Evolutionary conservation across 2,329 filamentous ascomycete species (phyloP).

Genomic region (Clarireedia paspali): DNA sequence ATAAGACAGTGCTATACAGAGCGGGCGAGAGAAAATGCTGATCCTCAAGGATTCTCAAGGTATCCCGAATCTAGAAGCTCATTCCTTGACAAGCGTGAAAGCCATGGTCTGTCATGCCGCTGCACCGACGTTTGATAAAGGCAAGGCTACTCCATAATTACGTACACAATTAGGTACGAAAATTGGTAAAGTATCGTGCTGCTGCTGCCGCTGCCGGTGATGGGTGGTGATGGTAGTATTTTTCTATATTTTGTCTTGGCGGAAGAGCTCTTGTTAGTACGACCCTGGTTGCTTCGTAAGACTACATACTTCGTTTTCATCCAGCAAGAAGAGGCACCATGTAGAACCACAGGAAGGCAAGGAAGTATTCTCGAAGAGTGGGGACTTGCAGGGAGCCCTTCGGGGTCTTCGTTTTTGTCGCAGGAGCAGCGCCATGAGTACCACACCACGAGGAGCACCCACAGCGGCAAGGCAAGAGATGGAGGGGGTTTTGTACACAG

Average conservation of each 20-base stretch:
- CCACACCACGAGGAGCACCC: neutral
- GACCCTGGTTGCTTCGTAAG: too few species aligned
- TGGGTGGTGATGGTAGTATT: too few species aligned
- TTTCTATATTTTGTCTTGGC: too few species aligned
- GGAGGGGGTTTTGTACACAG: too few species aligned
- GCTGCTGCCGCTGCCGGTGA: too few species aligned
- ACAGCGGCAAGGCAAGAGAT: too few species aligned
- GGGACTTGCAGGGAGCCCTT: neutral
- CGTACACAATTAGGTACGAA: neutral
- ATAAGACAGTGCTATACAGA: neutral
- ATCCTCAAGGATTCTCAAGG: conserved; percentile 7
- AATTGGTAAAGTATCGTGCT: neutral
- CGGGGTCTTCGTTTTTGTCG: neutral
- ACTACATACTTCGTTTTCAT: too few species aligned
- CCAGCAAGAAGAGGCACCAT: neutral
- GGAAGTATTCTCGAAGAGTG: neutral
- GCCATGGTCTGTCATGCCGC: neutral
- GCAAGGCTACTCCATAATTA: neutral
- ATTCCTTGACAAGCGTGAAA: neutral
- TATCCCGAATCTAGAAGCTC: neutral
- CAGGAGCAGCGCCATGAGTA: too few species aligned
- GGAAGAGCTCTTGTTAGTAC: too few species aligned
- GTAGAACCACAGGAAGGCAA: neutral
- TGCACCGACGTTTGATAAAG: neutral
- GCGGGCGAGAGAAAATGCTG: conserved; percentile 2